These are phyloP conservation scores for Diplogelasinospora grovesii DNA, from an alignment of 495 filamentous ascomycete genomes.

Conservation along the genomic window DNA sequence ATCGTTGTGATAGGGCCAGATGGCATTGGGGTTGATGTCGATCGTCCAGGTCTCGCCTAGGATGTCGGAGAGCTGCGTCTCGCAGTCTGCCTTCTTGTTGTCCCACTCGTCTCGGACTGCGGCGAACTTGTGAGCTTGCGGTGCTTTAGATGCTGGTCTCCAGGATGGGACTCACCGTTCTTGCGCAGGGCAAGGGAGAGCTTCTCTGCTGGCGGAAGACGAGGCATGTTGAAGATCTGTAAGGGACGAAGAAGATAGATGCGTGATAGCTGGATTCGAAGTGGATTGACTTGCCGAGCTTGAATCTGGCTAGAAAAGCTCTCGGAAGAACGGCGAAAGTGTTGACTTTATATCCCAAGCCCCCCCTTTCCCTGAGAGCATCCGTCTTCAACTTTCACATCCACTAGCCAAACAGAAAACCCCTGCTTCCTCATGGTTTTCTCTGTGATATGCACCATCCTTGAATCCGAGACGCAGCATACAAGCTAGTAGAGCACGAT, in stretches of 20 bases:
- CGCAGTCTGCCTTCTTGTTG: slow-evolving; percentile 36
- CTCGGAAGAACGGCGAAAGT: too few relatives aligned
- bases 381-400: background rate
- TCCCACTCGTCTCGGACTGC: slow-evolving; percentile 50
- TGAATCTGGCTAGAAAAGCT: background rate
- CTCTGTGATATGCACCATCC: background rate
- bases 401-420: background rate
- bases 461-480: background rate
- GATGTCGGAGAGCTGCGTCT: slow-evolving; percentile 34
- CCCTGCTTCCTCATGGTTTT: background rate
- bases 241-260: background rate
- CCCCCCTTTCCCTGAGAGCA: background rate
- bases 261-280: background rate
- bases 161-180: slow-evolving; percentile 31
- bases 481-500: background rate
- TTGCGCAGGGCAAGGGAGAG: slow-evolving; percentile 48
- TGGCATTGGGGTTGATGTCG: slow-evolving; percentile 38
- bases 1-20: slow-evolving; percentile 44
- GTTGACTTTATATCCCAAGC: background rate
- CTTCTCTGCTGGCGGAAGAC: slow-evolving; percentile 40
- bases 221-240: slow-evolving; percentile 25
- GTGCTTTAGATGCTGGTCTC: background rate
- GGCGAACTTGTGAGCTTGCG: background rate
- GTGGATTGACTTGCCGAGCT: background rate
- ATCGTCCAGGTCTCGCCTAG: slow-evolving; percentile 43